Base-by-base conservation (phyloP, 2,329 filamentous ascomycete genomes). In the Penicillium sp. region DNA sequence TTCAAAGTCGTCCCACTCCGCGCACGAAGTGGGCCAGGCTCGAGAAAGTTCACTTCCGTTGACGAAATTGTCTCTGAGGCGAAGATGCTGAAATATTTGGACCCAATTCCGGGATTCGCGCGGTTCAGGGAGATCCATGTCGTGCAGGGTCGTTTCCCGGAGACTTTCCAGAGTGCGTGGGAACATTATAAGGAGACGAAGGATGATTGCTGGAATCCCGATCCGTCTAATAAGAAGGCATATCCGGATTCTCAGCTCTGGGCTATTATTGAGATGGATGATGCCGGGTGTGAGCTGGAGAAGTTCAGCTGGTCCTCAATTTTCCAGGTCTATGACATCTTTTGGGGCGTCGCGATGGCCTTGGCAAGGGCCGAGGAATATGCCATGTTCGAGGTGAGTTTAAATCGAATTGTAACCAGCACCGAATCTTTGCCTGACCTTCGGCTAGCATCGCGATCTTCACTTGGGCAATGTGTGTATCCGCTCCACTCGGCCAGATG, bases 401-500 rank as follows among this genome's bases (percentile, higher is more conserved):
- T 54, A 9, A 13, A 35, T 18, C 31, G 22, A 6, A 6, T 2
- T 40, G 16, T n/a, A 6, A 41, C 4, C 11, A 11, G 10, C 19
- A 11, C 14, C 7, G 11, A 6, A 33, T 6, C 1, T 19, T 6
- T 27, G 44, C 27, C 56, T 70, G 60, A 70, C 55, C 43, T 6
- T 16, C 39, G 14, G 24, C 18, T 37, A 80, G 77, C 87, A 89
- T 70, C 82, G 87, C 19, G 87, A 89, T 72, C 73, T 89, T 4
- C 87, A 89, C 71, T 77, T 87, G 37, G 86, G 86, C n/a, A 89
- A 89, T 65, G 82, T 89, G 18, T 89, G 87, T 68, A 82, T 88
- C 54, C 73, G 75, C 50, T 73, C 73, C 31, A 75, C 67, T 14
- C 67, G 70, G 14, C 36, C 66, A 41, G 65, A 73, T 54, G 69